phyloP scores from a whole-genome alignment of 2,329 filamentous ascomycete species.

The Aspergillus novoparasiticus region DNA sequence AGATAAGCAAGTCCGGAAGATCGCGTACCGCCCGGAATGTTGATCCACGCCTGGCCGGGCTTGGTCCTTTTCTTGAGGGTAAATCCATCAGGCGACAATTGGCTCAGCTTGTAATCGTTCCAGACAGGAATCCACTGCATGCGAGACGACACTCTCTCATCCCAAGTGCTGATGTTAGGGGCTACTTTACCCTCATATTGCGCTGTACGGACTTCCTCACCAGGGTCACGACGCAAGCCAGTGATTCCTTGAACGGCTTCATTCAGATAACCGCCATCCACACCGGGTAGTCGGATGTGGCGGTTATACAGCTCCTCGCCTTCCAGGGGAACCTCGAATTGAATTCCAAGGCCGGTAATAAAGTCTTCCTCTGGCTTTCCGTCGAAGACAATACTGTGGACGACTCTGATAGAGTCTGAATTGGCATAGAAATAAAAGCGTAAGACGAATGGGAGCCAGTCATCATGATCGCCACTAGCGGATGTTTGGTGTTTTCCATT shows the following conservation, averaged over 20 bases:
- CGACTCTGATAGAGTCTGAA: constrained; percentile 57
- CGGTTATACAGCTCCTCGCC: constrained; percentile 60
- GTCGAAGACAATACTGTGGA: constrained; percentile 62
- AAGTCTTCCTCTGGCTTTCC: constrained; percentile 54
- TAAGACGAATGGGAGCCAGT: constrained; percentile 58
- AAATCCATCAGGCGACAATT: constrained; percentile 64
- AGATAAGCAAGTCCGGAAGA: constrained; percentile 62
- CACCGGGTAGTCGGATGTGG: constrained; percentile 60
- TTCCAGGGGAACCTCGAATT: constrained; percentile 50
- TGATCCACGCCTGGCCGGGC: constrained; percentile 18
- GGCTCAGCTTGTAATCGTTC: constrained; percentile 60
- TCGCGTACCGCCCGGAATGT: constrained; percentile 57
- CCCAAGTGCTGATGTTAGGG: constrained; percentile 14
- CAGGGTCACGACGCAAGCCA: constrained; percentile 56
- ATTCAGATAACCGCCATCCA: constrained; percentile 57
- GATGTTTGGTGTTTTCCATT: constrained; percentile 41
- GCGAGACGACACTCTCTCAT: constrained; percentile 51
- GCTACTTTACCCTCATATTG: constrained; percentile 38
- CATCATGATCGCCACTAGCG: constrained; percentile 38
- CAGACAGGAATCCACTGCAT: constrained; percentile 61
- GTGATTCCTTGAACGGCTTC: constrained; percentile 64
- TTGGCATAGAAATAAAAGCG: constrained; percentile 63
- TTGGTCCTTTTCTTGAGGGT: constrained; percentile 63
- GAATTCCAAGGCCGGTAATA: constrained; percentile 49
- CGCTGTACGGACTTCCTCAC: constrained; percentile 50